These are phyloP conservation scores for Mycena sp. DNA, from an alignment of 1,284 basidiomycete genomes.

Conservation along the genomic window DNA sequence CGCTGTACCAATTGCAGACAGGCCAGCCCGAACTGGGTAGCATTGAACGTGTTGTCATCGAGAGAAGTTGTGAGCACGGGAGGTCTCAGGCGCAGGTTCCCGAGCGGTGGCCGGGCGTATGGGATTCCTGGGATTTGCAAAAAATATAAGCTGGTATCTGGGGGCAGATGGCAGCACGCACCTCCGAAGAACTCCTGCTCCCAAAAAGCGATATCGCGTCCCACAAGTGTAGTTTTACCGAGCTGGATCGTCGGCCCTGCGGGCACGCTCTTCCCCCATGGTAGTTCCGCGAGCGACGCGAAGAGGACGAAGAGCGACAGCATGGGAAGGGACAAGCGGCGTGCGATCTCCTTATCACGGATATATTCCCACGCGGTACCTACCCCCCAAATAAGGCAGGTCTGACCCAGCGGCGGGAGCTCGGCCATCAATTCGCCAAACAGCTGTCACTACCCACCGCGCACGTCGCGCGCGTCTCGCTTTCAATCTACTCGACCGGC, in stretches of 20 bases:
- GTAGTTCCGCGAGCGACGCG: not conserved
- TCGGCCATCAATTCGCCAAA: not conserved
- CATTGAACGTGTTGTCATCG: conserved; percentile 42
- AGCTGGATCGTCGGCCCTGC: not conserved
- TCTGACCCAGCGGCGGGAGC: not conserved
- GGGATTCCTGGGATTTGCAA: conserved; percentile 1
- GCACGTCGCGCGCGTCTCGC: too few relatives aligned
- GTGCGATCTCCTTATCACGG: too few relatives aligned
- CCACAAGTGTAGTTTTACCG: not conserved
- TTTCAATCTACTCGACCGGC: too few relatives aligned
- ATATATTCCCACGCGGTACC: too few relatives aligned
- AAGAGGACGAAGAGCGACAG: not conserved
- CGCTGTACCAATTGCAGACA: not conserved
- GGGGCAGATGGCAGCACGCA: not conserved
- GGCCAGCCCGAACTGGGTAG: conserved; percentile 44
- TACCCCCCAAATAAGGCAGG: too few relatives aligned
- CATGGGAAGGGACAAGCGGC: too few relatives aligned
- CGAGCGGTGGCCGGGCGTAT: not conserved
- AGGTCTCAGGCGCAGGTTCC: not conserved
- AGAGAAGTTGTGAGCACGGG: conserved; percentile 22
- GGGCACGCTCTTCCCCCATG: not conserved
- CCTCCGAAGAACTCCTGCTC: not conserved
- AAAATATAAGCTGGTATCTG: not conserved
- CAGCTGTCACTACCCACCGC: not conserved
- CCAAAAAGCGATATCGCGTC: not conserved